Conservation (phyloP, 75 land plant species). For the Isoetes taiwanensis region DNA sequence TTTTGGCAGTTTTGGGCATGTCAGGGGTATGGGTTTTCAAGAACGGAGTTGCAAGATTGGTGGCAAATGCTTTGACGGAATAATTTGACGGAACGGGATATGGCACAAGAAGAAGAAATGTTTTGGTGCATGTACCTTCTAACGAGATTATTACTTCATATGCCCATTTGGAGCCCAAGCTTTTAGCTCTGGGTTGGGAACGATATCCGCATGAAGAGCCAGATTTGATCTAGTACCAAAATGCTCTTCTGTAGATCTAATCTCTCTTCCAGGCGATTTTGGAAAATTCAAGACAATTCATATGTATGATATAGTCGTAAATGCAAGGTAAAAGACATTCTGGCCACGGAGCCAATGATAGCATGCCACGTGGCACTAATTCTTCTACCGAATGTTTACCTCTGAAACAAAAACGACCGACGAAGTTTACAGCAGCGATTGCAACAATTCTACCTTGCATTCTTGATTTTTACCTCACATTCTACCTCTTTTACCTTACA, state of each 20-base stretch:
- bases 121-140: neutral
- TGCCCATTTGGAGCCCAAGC: neutral
- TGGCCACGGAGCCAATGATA: too few relatives aligned
- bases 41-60: constrained; percentile 43
- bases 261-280: neutral
- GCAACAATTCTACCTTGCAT: too few relatives aligned
- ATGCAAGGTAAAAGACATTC: too few relatives aligned
- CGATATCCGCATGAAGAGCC: neutral
- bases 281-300: neutral
- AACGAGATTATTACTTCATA: neutral
- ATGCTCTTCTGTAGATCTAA: neutral
- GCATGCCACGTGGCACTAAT: too few relatives aligned
- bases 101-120: neutral
- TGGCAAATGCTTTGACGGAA: constrained; percentile 31
- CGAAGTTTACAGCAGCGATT: too few relatives aligned
- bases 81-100: constrained; percentile 8
- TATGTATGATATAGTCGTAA: neutral
- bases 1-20: too few relatives aligned
- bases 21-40: constrained; percentile 68
- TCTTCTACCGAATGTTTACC: too few relatives aligned
- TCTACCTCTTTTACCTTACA: too few relatives aligned
- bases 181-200: neutral
- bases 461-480: too few relatives aligned
- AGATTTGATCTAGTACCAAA: neutral
- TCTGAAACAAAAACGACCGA: too few relatives aligned